phyloP scores from a whole-genome alignment of 2,329 filamentous ascomycete species.

The Sclerotinia borealis region DNA sequence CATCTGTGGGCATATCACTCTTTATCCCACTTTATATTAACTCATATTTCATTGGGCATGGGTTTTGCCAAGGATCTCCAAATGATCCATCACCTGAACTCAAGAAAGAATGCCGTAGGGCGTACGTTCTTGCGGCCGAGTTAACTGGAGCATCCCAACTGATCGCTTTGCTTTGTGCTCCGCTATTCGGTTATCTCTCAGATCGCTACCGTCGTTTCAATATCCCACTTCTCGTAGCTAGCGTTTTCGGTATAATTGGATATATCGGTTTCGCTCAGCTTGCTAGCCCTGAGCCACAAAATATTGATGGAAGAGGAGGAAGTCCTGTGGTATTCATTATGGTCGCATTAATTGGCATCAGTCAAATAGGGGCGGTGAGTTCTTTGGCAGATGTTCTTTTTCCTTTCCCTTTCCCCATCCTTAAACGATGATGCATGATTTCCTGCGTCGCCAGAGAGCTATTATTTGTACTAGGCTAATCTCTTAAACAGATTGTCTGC shows the following conservation, averaged over 20 bases:
- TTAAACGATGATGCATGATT: background rate
- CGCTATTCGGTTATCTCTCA: conserved; percentile 81
- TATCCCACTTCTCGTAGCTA: conserved; percentile 65
- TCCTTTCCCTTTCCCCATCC: background rate
- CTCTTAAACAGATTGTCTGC: conserved; percentile 63
- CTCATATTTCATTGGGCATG: conserved; percentile 76
- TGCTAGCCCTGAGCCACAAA: conserved; percentile 65
- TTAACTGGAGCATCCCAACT: conserved; percentile 86
- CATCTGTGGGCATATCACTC: conserved; percentile 88
- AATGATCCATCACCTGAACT: conserved; percentile 64
- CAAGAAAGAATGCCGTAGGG: conserved; percentile 76
- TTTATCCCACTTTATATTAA: conserved; percentile 94
- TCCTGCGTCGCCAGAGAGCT: background rate
- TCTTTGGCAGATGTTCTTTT: background rate
- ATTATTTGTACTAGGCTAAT: background rate
- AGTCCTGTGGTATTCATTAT: conserved; percentile 65
- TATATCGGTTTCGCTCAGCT: conserved; percentile 74
- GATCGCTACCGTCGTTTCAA: conserved; percentile 62
- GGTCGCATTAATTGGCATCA: conserved; percentile 77
- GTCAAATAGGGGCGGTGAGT: conserved; percentile 72
- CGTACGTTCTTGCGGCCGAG: conserved; percentile 82
- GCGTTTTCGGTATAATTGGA: conserved; percentile 68
- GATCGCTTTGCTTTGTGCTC: conserved; percentile 76
- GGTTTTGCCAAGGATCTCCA: conserved; percentile 66
- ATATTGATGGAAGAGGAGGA: conserved; percentile 60